phyloP scores from a whole-genome alignment of 208 protist genomes.

The Acanthamoeba healyi region DNA sequence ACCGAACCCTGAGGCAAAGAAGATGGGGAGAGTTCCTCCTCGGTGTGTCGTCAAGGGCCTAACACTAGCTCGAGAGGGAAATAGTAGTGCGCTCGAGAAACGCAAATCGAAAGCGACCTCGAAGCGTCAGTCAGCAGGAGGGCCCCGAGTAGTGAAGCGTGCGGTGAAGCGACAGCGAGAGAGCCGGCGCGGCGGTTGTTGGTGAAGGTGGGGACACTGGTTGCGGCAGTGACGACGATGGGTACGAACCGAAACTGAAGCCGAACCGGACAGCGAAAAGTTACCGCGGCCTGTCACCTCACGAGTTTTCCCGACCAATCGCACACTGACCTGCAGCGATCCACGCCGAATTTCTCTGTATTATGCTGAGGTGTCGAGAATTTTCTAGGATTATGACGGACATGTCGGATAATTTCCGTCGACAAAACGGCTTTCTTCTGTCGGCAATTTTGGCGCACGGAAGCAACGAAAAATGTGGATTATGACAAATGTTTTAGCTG shows the following conservation, averaged over 20 bases:
- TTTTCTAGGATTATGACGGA: background rate
- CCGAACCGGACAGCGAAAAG: conserved; percentile 15
- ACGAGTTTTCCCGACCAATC: background rate
- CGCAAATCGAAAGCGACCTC: background rate
- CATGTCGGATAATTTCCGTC: background rate
- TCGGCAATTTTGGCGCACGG: background rate
- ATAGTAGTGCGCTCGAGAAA: background rate
- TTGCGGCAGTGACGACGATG: conserved; percentile 17
- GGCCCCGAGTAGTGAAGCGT: background rate
- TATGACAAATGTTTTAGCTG: background rate
- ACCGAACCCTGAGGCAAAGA: background rate
- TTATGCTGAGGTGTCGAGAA: background rate
- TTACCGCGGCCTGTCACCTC: background rate
- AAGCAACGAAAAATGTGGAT: background rate
- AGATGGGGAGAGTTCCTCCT: background rate
- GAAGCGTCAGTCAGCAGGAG: background rate
- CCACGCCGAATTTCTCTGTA: background rate
- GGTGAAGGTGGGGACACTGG: no score
- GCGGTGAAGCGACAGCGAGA: no score
- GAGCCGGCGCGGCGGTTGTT: background rate
- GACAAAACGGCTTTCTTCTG: background rate
- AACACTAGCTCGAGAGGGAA: background rate
- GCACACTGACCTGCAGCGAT: background rate
- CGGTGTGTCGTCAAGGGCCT: background rate
- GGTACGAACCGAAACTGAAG: conserved; percentile 25